Evolutionary conservation across 148 eudicot genomes (phyloP), one percentile per base, ranked within the genome.

Genomic region (Camellia japonica): DNA sequence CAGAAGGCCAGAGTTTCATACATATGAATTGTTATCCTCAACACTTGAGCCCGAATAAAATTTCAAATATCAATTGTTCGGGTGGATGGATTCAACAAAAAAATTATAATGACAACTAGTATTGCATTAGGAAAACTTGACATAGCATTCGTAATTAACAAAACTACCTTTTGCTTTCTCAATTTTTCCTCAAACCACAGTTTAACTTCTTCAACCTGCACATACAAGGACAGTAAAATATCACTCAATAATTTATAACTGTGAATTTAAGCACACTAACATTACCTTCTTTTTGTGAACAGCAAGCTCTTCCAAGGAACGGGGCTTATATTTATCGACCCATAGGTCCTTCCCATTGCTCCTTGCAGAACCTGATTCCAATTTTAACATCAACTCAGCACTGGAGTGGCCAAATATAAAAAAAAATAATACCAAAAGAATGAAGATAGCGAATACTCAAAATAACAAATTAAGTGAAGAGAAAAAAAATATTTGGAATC

Each of bases 221-320:
- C 78, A 72, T 60, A 23, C 65, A 85, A 76, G 72, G 12, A 71
- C 43, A 52, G 46, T 3, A 71, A 47, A 72, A 68, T 64, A 19
- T 23, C 68, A 81, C 60, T 51, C 65, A 19, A 75, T n/a, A 58
- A 73, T 23, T 51, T 74, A 82, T 67, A 44, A 30, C 38, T 52
- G 70, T 59, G 16, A 80, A 51, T 44, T 44, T 9, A 81, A 38
- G 20, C 42, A 81, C 10, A 65, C 70, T 61, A 12, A 30, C 7
- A 71, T 71, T 81, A 96, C 99, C 97, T 96, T 96, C 92, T 93
- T 96, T 83, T 92, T 96, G 75, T 96, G 93, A 83, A 96, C 97
- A 51, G 92, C 92, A 15, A 96, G 94, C 82, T 92, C 99, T 71
- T 88, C 98, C 80, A 96, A 76, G 78, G 89, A 85, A 69, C 46